Base-by-base conservation (phyloP, 2,329 filamentous ascomycete genomes). In the Stromatinia cepivora region DNA sequence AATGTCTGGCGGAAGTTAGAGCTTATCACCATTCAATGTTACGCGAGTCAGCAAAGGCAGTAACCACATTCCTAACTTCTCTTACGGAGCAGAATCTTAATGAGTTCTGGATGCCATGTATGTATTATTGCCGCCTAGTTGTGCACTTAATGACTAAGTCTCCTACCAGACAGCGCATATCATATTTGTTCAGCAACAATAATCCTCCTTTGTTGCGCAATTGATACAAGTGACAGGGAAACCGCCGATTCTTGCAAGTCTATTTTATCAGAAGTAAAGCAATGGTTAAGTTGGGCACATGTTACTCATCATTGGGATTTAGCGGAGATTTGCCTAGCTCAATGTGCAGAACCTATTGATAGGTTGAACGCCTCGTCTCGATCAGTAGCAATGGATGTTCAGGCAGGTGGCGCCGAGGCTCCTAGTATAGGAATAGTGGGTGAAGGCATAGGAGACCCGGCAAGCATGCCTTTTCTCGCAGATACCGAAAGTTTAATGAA, bases 281-380 rank as follows among this genome's bases (percentile, higher is more conserved):
- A 70, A 8, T 70, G 71, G 57, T 66, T 75, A 7, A 63, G 54
- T 11, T 50, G 66, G 10, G 71, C 72, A 5, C 71, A 77, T 75
- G 42, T 79, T 74, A 0, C 73, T 71, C 1, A 77, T 59, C 56
- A 71, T 34, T 75, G 74, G 74, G 75, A 75, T 57, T 25, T 76
- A 10, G 73, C 70, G 1, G 71, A 74, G 42, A 71, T 74, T 39
- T 76, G 73, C 54, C 63, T 75, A 10, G 57, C 71, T 4, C 71
- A 83, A 42, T 87, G 84, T 8, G 42, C 58, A 61, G 58, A 61
- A 15, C 42, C 42, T 15, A 48, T 61, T n/a, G 58, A 61, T 46
- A 34, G 42, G 13, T 61, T 61, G 17, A 48, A 46, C 25, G 25
- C 28, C 10, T 61, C 58, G 1, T 61, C 42, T 5, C 42, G 20